Conservation (phyloP, 768 basidiomycete genomes). For the Tricholoma furcatifolium region DNA sequence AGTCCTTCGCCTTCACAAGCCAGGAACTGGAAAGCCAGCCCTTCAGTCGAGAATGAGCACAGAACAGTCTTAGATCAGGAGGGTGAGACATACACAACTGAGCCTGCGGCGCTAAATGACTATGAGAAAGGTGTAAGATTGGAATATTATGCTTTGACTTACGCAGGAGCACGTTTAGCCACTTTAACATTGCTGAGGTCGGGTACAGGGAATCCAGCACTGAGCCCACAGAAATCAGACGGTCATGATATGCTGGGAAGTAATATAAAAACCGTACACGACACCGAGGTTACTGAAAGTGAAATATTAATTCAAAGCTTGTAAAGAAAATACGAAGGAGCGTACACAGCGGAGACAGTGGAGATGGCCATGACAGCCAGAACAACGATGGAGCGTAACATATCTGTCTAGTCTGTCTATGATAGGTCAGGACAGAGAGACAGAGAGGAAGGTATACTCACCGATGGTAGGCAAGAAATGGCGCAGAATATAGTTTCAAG, state of each 20-base stretch:
- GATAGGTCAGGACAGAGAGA: background rate
- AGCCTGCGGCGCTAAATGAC: background rate
- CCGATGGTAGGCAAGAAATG: background rate
- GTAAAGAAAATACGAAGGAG: background rate
- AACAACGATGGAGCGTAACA: constrained; percentile 12
- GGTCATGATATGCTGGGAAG: too few species aligned
- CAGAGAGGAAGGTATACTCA: background rate
- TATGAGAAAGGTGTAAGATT: background rate
- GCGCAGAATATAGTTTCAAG: background rate
- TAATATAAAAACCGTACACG: constrained; percentile 1
- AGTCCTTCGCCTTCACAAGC: background rate
- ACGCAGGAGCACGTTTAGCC: constrained; percentile 9
- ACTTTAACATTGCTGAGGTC: constrained; percentile 10
- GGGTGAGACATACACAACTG: background rate
- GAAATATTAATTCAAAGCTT: background rate
- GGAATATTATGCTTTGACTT: background rate
- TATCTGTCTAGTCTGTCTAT: background rate
- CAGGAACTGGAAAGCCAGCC: constrained; percentile 10
- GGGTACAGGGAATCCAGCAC: constrained; percentile 12
- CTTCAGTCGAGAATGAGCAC: background rate
- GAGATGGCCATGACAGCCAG: constrained; percentile 6
- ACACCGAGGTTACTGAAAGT: constrained; percentile 1
- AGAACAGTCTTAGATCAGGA: background rate
- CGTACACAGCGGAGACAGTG: constrained; percentile 12
- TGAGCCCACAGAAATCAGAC: background rate